Base-by-base conservation (phyloP, 1,284 basidiomycete species). In the Sanghuangporus weigelae region DNA sequence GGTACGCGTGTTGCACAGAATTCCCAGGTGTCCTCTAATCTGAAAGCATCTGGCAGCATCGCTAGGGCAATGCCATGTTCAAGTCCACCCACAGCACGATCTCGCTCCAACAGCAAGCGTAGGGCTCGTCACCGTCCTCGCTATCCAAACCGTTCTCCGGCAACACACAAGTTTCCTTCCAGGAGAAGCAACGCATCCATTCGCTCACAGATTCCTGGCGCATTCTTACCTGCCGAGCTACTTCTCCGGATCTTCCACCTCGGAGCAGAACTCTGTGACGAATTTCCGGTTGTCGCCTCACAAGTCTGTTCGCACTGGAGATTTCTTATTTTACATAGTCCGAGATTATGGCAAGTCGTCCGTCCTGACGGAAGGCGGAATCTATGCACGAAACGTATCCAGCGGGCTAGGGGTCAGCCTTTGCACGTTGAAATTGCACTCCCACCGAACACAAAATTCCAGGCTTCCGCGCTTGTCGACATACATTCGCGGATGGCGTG, bases 281-380 rank as follows among this genome's bases (percentile, higher is more conserved):
- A 81, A 76, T 77, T 87, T 50, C 83, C 86, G 21, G 67, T 89
- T 63, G 73, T 74, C 51, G 75, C 86, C 57, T 87, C 87, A 14
- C 87, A 88, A 68, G 84, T 87, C 64, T 89, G 86, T 71, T 75
- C 78, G 57, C 72, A 75, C 49, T 90, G 87, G 87, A 77, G 87
- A 56, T 71, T 77, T 44, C 75, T 86, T 35, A 79, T 82, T n/a
- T 73, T 86, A 39, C 78, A 77, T 57, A 83, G 84, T 4, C 85
- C 83, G 21, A 69, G 77, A 0, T 74, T 90, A 57, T 90, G 87
- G 87, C 76, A 83, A 63, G 78, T 78, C 66, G 78, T 90, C 64
- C 73, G 73, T 19, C 76, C 87, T 62, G 74, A 76, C 67, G 75
- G 79, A 39, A 73, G 80, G 46, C 73, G 80, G 59, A 68, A 73